A percentile compares a stretch with the other conserved stretches of the same genome.
Evolutionary conservation across 805 yeast species (phyloP).

Genomic region (Metschnikowia cubensis): DNA sequence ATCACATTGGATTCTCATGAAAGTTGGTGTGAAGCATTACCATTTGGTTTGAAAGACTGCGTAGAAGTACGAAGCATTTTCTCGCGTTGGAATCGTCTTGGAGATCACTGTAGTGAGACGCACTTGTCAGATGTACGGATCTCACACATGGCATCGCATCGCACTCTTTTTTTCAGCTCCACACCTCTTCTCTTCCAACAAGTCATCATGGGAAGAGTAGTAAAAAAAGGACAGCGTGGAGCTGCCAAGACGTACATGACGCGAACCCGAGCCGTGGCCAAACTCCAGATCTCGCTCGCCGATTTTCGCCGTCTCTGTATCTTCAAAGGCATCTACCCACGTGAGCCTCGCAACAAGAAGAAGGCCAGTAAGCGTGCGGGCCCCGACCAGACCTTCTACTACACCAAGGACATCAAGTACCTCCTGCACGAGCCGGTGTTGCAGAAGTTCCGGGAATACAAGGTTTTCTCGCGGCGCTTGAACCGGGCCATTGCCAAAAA

Average conservation of each 20-base stretch:
- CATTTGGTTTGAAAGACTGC: too few relatives aligned
- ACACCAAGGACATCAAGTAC: constrained; percentile 90
- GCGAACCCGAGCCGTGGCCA: constrained; percentile 90
- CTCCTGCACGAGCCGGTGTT: constrained; percentile 92
- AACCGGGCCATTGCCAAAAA: constrained; percentile 89
- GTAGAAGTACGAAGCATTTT: too few relatives aligned
- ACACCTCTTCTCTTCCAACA: not conserved
- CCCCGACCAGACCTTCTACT: constrained; percentile 92
- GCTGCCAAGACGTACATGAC: constrained; percentile 91
- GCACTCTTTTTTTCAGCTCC: constrained; percentile 1
- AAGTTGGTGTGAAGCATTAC: too few relatives aligned
- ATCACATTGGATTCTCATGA: too few relatives aligned
- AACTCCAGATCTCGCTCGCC: constrained; percentile 87
- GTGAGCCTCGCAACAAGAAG: constrained; percentile 93
- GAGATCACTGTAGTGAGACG: too few relatives aligned
- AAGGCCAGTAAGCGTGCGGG: constrained; percentile 98
- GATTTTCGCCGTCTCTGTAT: constrained; percentile 97
- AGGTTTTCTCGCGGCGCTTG: constrained; percentile 87
- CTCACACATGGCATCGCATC: constrained; percentile 1
- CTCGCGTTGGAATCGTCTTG: too few relatives aligned
- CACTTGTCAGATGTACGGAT: too few relatives aligned
- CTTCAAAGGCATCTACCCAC: constrained; percentile 95
- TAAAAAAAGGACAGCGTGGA: constrained; percentile 81
- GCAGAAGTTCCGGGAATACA: constrained; percentile 89
- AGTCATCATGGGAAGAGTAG: constrained; percentile 55